Base-by-base conservation (phyloP, 441 rosid species). In the Gossypium gossypioides region DNA sequence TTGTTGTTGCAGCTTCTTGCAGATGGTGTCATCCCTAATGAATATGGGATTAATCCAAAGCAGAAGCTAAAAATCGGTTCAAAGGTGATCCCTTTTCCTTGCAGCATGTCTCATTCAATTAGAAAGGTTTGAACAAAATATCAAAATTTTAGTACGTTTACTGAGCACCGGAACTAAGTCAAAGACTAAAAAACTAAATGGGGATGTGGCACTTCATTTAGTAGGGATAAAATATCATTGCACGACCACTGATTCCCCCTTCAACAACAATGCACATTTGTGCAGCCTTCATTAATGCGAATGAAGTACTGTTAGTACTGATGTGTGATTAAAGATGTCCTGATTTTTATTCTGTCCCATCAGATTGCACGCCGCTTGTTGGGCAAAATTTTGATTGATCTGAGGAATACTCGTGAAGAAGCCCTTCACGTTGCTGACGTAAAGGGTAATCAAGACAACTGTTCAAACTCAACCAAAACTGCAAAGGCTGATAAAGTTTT, bases 1-100 rank as follows among this genome's bases (percentile, higher is more conserved):
- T 58, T 75, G 68, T 50, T 75, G 46, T 79, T 82, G 78, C 86
- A 96, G 37, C 34, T 22, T 44, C 52, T 63, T 42, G 52, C 99
- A 72, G 99, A 96, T 84, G 99, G 99, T 78, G 98, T 96, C 72
- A 94, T 96, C 75, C 99, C 99, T 76, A 96, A 96, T 73, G 99
- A 96, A 83, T 96, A 96, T 75, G 99, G 99, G 62, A 89, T 96
- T 75, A 93, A 96, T 84, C 96, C 99, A 55, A 90, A 91, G 77
- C 99, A 96, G 83, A 96, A 92, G 86, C 82, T 96, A 80, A 93
- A 94, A 84, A 93, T 96, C 70, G 98, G 99, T 74, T 96, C 99
- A 40, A 96, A 93, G 99, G 93, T 92, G 72, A 77, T 68, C 50
- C 24, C 12, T 72, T 44, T 68, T 55, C 24, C 12, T 72, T 44